Conservation (phyloP, 2,329 filamentous ascomycete genomes). For the Colletotrichum melonis region DNA sequence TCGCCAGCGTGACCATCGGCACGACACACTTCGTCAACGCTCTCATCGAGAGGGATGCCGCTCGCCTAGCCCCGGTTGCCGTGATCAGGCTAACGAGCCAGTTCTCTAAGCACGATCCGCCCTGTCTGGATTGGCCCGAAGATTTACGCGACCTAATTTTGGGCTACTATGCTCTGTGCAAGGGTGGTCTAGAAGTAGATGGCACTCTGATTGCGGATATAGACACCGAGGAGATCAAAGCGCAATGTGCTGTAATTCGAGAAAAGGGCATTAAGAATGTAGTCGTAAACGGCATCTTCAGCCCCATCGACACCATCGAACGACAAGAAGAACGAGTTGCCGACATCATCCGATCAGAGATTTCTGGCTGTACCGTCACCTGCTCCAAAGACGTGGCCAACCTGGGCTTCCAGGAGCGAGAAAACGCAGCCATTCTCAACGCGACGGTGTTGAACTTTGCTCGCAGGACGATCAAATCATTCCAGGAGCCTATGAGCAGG, state of each 20-base stretch:
- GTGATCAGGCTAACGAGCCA: slow-evolving; percentile 65
- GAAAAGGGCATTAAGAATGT: slow-evolving; percentile 57
- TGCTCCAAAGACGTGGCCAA: slow-evolving; percentile 64
- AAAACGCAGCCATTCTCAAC: slow-evolving; percentile 74
- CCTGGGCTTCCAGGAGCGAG: slow-evolving; percentile 67
- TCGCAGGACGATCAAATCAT: slow-evolving; percentile 65
- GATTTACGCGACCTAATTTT: slow-evolving; percentile 59
- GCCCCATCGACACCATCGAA: slow-evolving; percentile 61
- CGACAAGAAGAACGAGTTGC: slow-evolving; percentile 61
- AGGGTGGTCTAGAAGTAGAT: slow-evolving; percentile 64
- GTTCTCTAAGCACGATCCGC: slow-evolving; percentile 61
- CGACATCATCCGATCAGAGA: slow-evolving; percentile 50
- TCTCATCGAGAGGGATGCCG: slow-evolving; percentile 62
- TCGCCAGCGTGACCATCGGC: slow-evolving; percentile 62
- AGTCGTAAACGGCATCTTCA: slow-evolving; percentile 62
- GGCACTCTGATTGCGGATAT: slow-evolving; percentile 57
- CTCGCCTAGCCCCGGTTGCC: slow-evolving; percentile 60
- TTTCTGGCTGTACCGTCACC: slow-evolving; percentile 51
- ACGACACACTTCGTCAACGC: slow-evolving; percentile 70
- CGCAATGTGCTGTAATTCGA: slow-evolving; percentile 51
- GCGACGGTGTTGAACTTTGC: slow-evolving; percentile 70
- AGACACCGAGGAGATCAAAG: slow-evolving; percentile 52
- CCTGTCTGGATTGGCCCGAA: slow-evolving; percentile 63
- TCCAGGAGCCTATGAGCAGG: slow-evolving; percentile 61
- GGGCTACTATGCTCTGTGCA: slow-evolving; percentile 56